Base-by-base conservation (phyloP, 208 protist genomes). In the Entamoeba histolytica region DNA sequence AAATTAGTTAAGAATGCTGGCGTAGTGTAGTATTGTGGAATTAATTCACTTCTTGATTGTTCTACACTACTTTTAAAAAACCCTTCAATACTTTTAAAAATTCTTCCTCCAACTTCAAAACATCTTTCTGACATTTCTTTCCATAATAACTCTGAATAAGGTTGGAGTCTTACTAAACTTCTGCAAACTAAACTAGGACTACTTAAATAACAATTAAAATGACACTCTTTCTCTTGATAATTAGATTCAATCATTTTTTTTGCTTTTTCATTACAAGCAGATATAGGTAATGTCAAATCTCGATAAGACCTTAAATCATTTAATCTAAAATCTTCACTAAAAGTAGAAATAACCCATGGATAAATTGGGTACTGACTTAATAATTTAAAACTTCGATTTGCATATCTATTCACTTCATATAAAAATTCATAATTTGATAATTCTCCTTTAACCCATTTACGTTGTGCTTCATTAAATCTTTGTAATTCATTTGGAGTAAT, bases 61-160 rank as follows among this genome's bases (percentile, higher is more conserved):
- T 69, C 94, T 4, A 96, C 93, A 0, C 97, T 96, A 69, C 95
- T 96, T n/a, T 96, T 49, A 97, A 97, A 99, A 7, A 96, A 94
- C 12, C 96, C 95, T 17, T 93, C 55, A 8, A 99, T 93, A 14
- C 95, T 97, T 93, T 97, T 93, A 94, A 99, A 98, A 28, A 98
- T 95, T 49, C 98, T 95, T 93, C 98, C 96, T 10, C 97, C 95
- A 49, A 95, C 93, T 94, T 99, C 98, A 14, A 98, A 96, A 14
- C 47, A 87, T 52, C 96, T 95, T 49, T 57, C 55, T 55, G 96
- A 95, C 35, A 96, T 73, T 50, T 95, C n/a, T 4, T 95, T 92
- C 49, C 93, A 91, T 19, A 94, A 91, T 7, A 39, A 44, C 1
- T 94, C 93, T 92, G 95, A 96, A 19, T 35, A 78, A 15, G 96